Percentiles rank a stretch among this genome's conserved stretches.
Evolutionary conservation across 139 green algal species (phyloP).

Genomic region (Chlorella sp.): DNA sequence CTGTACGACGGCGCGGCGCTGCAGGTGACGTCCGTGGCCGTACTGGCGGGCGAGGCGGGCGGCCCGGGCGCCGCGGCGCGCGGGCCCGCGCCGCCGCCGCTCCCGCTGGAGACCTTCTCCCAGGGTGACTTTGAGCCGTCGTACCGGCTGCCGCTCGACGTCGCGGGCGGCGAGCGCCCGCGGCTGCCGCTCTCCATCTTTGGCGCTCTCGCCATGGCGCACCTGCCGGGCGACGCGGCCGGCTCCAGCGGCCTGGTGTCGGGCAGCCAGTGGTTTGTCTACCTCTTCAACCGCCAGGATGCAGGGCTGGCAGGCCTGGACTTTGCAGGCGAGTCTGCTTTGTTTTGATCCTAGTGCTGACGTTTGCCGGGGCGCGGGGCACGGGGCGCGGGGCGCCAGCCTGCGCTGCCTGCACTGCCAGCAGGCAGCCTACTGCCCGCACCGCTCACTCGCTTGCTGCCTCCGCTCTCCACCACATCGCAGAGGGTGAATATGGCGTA

Average conservation of each 20-base stretch:
- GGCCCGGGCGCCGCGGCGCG: background rate
- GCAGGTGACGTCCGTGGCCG: background rate
- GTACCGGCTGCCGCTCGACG: slow-evolving; percentile 77
- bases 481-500: slow-evolving; percentile 85
- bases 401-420: too few species aligned
- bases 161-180: slow-evolving; percentile 78
- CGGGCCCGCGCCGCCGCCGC: background rate
- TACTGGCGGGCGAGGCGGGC: background rate
- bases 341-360: too few species aligned
- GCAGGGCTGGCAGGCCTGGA: slow-evolving; percentile 74
- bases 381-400: too few species aligned
- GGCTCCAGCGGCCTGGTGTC: slow-evolving; percentile 45
- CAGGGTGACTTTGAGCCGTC: slow-evolving; percentile 80
- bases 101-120: slow-evolving; percentile 86
- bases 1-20: slow-evolving; percentile 61
- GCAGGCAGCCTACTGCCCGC: too few species aligned
- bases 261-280: slow-evolving; percentile 80
- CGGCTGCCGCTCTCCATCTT: slow-evolving; percentile 82
- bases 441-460: too few species aligned
- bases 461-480: too few species aligned
- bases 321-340: too few species aligned
- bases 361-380: too few species aligned
- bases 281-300: slow-evolving; percentile 72
- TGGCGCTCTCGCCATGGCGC: slow-evolving; percentile 70
- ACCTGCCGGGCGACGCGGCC: slow-evolving; percentile 29